Percentiles rank a stretch among this genome's conserved stretches.
phyloP scores from a whole-genome alignment of 2,329 filamentous ascomycete genomes.

The Diplodia corticola region DNA sequence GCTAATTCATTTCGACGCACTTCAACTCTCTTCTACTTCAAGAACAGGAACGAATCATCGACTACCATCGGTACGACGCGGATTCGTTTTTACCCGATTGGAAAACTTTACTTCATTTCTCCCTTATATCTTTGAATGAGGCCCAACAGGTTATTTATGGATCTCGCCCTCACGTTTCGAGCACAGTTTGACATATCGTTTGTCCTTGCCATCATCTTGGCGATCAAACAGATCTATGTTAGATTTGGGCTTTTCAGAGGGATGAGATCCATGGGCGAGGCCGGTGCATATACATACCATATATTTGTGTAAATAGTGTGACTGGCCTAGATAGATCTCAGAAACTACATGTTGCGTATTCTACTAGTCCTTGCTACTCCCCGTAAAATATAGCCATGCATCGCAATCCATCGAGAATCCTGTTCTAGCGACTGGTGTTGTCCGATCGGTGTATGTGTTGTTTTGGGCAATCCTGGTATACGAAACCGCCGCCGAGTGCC shows the following conservation, averaged over 20 bases:
- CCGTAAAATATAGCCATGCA: neutral
- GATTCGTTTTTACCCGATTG: neutral
- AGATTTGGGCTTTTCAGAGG: neutral
- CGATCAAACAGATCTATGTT: neutral
- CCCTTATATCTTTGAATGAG: neutral
- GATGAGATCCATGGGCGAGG: neutral
- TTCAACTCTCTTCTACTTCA: too few relatives aligned
- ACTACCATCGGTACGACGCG: neutral
- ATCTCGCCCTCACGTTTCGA: neutral
- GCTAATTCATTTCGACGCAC: too few relatives aligned
- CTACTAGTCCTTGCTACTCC: neutral
- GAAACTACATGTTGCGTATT: neutral
- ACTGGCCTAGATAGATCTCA: neutral
- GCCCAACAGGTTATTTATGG: neutral
- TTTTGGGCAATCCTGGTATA: too few relatives aligned
- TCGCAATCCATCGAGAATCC: too few relatives aligned
- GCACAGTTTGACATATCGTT: neutral
- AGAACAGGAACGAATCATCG: neutral
- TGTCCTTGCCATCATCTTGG: neutral
- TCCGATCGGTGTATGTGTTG: too few relatives aligned
- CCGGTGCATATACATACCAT: neutral
- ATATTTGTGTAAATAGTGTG: neutral
- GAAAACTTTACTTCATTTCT: neutral
- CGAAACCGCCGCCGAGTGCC: too few relatives aligned
- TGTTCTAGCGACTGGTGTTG: too few relatives aligned